Evolutionary conservation across 441 rosid genomes (phyloP).

Genomic region (Arabidopsis lyrata): DNA sequence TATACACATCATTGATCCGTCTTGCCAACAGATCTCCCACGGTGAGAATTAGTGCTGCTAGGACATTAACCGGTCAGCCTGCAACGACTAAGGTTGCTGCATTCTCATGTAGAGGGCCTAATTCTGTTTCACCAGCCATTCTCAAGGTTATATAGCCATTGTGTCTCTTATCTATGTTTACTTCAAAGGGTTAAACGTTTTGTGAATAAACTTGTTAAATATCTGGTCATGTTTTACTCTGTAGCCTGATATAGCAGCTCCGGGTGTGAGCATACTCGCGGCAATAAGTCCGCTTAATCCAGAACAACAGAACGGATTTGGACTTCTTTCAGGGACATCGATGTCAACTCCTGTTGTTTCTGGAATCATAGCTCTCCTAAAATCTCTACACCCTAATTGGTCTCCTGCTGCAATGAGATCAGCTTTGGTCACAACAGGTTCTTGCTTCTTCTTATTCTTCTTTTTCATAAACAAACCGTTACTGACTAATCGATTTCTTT

Average conservation of each 20-base stretch:
- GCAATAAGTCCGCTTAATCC: conserved; percentile 42
- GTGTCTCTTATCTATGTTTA: conserved; percentile 11
- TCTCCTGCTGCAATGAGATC: conserved; percentile 56
- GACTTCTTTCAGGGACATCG: conserved; percentile 48
- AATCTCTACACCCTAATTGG: conserved; percentile 46
- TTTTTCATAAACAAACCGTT: not conserved
- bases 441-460: conserved; percentile 18
- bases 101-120: conserved; percentile 40
- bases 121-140: conserved; percentile 39
- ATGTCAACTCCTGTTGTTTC: conserved; percentile 52
- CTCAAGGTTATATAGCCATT: conserved; percentile 33
- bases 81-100: conserved; percentile 30
- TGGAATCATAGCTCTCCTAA: conserved; percentile 51
- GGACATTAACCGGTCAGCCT: conserved; percentile 14
- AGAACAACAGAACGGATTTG: conserved; percentile 33
- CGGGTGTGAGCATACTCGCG: conserved; percentile 53
- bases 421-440: conserved; percentile 52
- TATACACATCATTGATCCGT: conserved; percentile 7
- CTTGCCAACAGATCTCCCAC: conserved; percentile 33
- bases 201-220: not conserved
- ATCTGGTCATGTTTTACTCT: not conserved
- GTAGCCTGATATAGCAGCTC: conserved; percentile 61
- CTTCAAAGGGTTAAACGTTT: not conserved
- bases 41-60: conserved; percentile 24
- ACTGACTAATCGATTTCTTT: conserved; percentile 17